Conservation (phyloP, 1,139 yeast genomes). For the Hemisphaericaspora lyxosophila region DNA sequence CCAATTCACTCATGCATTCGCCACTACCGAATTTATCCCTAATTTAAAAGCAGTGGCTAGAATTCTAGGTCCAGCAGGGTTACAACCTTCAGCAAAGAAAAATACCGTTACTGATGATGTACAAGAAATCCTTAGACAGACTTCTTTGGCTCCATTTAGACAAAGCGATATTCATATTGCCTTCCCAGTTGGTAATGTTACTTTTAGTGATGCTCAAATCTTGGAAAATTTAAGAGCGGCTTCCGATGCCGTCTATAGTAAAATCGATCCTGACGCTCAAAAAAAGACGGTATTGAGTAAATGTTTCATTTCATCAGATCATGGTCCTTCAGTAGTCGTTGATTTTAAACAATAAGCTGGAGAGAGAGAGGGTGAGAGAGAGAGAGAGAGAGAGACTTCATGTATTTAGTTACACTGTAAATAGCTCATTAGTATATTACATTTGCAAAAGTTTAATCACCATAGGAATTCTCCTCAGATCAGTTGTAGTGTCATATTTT, state of each 20-base stretch:
- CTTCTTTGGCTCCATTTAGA: conserved; percentile 62
- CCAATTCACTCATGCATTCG: conserved; percentile 73
- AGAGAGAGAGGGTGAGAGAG: too few relatives aligned
- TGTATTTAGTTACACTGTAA: too few relatives aligned
- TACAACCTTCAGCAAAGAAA: conserved; percentile 84
- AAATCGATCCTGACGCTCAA: conserved; percentile 11
- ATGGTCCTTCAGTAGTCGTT: conserved; percentile 14
- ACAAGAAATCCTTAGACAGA: conserved; percentile 18
- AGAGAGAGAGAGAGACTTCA: too few relatives aligned
- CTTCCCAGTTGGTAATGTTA: conserved; percentile 75
- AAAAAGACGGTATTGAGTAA: conserved; percentile 14
- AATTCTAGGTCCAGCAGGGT: conserved; percentile 81
- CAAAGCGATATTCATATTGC: conserved; percentile 62
- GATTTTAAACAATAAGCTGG: conserved; percentile 11
- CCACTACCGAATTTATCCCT: conserved; percentile 76
- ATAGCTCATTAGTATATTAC: background rate
- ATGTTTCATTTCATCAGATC: conserved; percentile 10
- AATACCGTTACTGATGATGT: conserved; percentile 83
- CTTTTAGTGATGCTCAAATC: conserved; percentile 75
- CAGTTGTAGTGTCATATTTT: too few relatives aligned
- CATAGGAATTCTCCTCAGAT: too few relatives aligned
- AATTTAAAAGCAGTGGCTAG: conserved; percentile 68
- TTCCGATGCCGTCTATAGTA: conserved; percentile 56
- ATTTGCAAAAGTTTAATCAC: too few relatives aligned
- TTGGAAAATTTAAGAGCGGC: conserved; percentile 71